These are phyloP conservation scores for Aspergillus asperescens DNA, from an alignment of 495 filamentous ascomycete genomes.

Conservation along the genomic window DNA sequence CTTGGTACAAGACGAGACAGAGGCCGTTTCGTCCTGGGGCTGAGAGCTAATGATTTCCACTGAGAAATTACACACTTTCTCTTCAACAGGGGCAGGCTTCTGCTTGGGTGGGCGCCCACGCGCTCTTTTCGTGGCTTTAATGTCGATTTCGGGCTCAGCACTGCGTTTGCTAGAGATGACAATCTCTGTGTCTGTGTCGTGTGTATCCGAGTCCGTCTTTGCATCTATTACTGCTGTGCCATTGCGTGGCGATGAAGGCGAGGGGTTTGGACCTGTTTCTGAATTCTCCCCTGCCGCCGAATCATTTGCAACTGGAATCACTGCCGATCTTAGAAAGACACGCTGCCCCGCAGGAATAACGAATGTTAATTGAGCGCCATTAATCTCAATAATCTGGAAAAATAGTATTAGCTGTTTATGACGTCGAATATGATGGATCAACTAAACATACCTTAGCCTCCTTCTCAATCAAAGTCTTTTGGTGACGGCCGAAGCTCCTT, in stretches of 20 bases:
- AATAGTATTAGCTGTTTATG: slow-evolving; percentile 2
- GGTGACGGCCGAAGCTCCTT: slow-evolving; percentile 28
- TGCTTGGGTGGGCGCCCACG: slow-evolving; percentile 4
- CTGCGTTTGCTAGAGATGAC: slow-evolving; percentile 14
- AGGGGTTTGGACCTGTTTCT: not conserved
- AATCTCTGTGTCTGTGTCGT: not conserved
- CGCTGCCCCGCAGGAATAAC: slow-evolving; percentile 42
- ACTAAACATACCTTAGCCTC: slow-evolving; percentile 39
- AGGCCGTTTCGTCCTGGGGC: not conserved
- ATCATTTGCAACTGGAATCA: not conserved
- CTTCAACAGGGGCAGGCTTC: not conserved
- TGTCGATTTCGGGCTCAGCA: slow-evolving; percentile 5
- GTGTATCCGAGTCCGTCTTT: not conserved
- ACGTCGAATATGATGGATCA: not conserved
- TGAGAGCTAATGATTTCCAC: not conserved
- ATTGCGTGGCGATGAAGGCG: not conserved
- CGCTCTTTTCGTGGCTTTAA: slow-evolving; percentile 1
- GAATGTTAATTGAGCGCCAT: slow-evolving; percentile 34
- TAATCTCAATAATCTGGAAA: slow-evolving; percentile 34
- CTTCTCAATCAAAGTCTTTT: slow-evolving; percentile 43
- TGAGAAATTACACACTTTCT: not conserved
- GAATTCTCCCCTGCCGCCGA: not conserved
- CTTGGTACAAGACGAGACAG: not conserved
- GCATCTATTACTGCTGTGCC: not conserved
- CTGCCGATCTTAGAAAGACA: slow-evolving; percentile 28